Conservation (phyloP, 345 rosid species). For the Eutrema japonicum region DNA sequence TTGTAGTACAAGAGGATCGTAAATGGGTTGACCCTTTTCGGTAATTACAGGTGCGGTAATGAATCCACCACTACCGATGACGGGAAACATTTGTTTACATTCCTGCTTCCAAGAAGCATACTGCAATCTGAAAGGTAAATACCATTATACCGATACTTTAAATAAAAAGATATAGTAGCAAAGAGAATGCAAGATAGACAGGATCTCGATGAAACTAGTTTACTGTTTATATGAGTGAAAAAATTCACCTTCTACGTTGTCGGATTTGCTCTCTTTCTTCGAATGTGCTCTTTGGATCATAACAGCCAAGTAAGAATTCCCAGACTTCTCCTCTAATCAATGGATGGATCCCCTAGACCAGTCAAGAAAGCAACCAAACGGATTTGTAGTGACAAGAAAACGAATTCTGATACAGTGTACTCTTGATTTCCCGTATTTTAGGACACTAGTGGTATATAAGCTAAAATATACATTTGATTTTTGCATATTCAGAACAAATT, state of each 20-base stretch:
- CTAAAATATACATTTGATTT: background rate
- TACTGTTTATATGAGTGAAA: constrained; percentile 8
- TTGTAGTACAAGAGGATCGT: constrained; percentile 74
- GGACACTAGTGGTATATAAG: background rate
- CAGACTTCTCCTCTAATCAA: constrained; percentile 99
- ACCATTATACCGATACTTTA: background rate
- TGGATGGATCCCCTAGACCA: constrained; percentile 87
- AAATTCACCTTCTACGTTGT: constrained; percentile 68
- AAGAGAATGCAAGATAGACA: constrained; percentile 11
- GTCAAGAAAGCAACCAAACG: constrained; percentile 24
- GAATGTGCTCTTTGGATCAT: constrained; percentile 86
- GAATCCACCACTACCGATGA: constrained; percentile 84
- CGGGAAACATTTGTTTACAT: constrained; percentile 72
- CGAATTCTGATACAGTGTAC: background rate
- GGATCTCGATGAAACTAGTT: background rate
- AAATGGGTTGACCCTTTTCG: constrained; percentile 78
- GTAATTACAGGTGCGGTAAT: constrained; percentile 93
- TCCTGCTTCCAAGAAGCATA: constrained; percentile 84
- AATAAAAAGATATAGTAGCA: constrained; percentile 17
- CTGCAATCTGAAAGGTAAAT: constrained; percentile 56
- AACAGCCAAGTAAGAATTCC: constrained; percentile 97
- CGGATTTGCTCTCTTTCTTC: constrained; percentile 86
- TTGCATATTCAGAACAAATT: background rate
- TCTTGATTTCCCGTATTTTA: too few species aligned
- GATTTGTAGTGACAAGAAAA: background rate